Conservation (phyloP, 257 asterid genomes). For the Gynochthodes officinalis region DNA sequence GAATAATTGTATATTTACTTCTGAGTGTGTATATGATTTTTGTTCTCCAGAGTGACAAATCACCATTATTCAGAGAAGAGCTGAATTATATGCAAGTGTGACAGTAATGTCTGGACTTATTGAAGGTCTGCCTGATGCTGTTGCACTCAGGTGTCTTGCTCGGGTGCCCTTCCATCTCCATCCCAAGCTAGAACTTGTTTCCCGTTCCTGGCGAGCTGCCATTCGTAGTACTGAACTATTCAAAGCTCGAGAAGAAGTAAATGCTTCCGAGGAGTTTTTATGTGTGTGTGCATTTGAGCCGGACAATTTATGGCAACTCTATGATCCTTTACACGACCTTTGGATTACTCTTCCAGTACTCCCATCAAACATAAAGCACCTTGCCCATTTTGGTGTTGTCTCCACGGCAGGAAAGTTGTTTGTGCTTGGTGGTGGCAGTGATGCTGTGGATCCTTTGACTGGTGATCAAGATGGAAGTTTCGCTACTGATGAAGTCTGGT, state of each 20-base stretch:
- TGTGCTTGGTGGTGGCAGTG: constrained; percentile 95
- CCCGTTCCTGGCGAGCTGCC: constrained; percentile 85
- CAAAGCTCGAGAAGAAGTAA: constrained; percentile 82
- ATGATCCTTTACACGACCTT: constrained; percentile 70
- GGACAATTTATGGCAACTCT: constrained; percentile 93
- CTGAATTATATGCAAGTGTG: constrained; percentile 28
- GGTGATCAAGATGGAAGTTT: constrained; percentile 98
- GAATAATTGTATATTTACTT: background rate
- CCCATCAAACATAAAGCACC: constrained; percentile 83
- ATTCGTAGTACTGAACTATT: constrained; percentile 69
- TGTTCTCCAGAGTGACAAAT: constrained; percentile 20
- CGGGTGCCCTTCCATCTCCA: constrained; percentile 87
- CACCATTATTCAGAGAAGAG: constrained; percentile 5
- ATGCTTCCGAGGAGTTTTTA: constrained; percentile 71
- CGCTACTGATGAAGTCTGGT: constrained; percentile 94
- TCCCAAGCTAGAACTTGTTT: constrained; percentile 74
- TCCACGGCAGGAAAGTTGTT: constrained; percentile 81
- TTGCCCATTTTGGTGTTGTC: constrained; percentile 90
- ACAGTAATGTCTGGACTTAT: constrained; percentile 78
- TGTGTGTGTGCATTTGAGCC: constrained; percentile 91
- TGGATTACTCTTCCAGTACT: constrained; percentile 92
- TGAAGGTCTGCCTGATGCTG: constrained; percentile 99
- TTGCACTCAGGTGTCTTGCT: constrained; percentile 86
- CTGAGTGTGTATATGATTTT: constrained; percentile 27
- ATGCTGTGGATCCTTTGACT: constrained; percentile 87